These are phyloP conservation scores for Mollisiaceae sp. DNA, from an alignment of 2,329 filamentous ascomycete species.

Conservation along the genomic window DNA sequence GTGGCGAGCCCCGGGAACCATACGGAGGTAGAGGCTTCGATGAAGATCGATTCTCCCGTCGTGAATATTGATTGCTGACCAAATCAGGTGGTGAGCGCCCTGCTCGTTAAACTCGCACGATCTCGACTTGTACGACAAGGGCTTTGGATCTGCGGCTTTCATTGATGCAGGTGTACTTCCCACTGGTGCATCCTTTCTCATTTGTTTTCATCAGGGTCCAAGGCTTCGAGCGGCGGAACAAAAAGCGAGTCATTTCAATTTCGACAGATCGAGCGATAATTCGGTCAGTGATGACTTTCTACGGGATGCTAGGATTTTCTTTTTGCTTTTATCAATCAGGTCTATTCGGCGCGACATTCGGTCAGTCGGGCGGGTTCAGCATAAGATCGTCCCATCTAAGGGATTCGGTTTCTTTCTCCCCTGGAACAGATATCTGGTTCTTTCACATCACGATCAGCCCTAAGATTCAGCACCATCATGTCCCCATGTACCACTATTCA, in stretches of 20 bases:
- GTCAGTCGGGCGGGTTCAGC: conserved; percentile 42
- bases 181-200: conserved; percentile 40
- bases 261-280: conserved; percentile 41
- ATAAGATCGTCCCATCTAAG: conserved; percentile 34
- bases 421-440: conserved; percentile 42
- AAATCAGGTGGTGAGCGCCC: conserved; percentile 44
- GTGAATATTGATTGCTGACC: conserved; percentile 45
- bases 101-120: conserved; percentile 45
- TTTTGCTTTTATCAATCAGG: conserved; percentile 40
- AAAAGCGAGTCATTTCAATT: conserved; percentile 37
- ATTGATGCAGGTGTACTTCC: conserved; percentile 44
- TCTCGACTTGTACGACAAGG: conserved; percentile 40
- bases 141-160: conserved; percentile 45
- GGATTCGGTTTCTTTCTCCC: conserved; percentile 38
- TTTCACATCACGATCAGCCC: conserved; percentile 41
- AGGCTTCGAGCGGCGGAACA: conserved; percentile 44
- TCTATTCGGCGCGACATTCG: conserved; percentile 42
- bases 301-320: conserved; percentile 43
- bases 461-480: conserved; percentile 42
- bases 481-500: conserved; percentile 46
- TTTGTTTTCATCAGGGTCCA: conserved; percentile 43
- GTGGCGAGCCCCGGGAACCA: conserved; percentile 49
- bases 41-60: conserved; percentile 43
- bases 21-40: conserved; percentile 49
- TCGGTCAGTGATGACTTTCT: conserved; percentile 38